Conservation (phyloP, 2,329 filamentous ascomycete genomes). For the Phaeophleospora eucalypticola region DNA sequence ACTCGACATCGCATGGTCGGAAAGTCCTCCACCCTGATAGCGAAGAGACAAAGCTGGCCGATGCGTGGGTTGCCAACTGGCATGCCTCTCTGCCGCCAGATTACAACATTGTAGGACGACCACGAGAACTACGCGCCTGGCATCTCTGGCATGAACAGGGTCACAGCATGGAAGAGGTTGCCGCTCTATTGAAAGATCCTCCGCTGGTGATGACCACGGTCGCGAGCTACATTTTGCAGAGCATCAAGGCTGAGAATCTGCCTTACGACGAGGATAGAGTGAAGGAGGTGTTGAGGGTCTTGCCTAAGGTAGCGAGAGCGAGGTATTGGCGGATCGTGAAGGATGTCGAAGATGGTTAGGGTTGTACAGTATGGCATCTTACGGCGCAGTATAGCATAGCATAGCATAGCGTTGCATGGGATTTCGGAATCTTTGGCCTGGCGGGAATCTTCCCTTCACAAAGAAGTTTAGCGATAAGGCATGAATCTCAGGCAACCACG, state of each 20-base stretch:
- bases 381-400: neutral
- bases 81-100: slow-evolving; percentile 8
- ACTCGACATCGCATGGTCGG: neutral
- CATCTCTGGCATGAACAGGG: slow-evolving; percentile 59
- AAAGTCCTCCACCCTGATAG: neutral
- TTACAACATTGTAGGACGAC: slow-evolving; percentile 5
- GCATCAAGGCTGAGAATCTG: slow-evolving; percentile 50
- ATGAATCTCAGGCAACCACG: no score
- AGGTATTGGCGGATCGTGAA: neutral
- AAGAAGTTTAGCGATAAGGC: no score
- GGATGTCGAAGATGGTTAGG: neutral
- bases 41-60: slow-evolving; percentile 7
- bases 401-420: neutral
- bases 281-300: slow-evolving; percentile 7
- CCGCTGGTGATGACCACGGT: slow-evolving; percentile 57
- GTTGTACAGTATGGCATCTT: neutral
- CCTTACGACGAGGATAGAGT: slow-evolving; percentile 41
- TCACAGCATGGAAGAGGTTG: slow-evolving; percentile 49
- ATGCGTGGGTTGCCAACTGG: slow-evolving; percentile 10
- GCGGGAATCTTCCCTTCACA: no score
- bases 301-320: neutral
- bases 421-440: no score
- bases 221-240: slow-evolving; percentile 55
- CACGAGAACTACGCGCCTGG: slow-evolving; percentile 48
- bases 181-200: slow-evolving; percentile 55